A percentile compares a stretch with the other conserved stretches of the same genome.
phyloP scores from a whole-genome alignment of 2,329 filamentous ascomycete species.

The Colletotrichum cereale region DNA sequence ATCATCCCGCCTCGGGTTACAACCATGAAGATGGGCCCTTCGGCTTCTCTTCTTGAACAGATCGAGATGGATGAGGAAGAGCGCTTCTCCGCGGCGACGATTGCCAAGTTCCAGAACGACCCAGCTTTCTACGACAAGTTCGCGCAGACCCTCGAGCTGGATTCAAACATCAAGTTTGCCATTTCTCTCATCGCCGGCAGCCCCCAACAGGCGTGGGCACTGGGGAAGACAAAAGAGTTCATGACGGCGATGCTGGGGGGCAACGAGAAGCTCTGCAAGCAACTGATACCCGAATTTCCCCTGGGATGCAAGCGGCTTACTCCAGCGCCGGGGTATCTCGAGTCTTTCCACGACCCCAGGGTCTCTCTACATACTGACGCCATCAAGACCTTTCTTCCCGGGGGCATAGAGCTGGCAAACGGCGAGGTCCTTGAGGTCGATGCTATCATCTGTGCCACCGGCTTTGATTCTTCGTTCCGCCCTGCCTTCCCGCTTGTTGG shows the following conservation, averaged over 20 bases:
- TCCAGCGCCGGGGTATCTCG: constrained; percentile 63
- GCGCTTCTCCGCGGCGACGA: constrained; percentile 52
- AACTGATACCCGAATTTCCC: constrained; percentile 63
- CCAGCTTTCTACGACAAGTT: constrained; percentile 60
- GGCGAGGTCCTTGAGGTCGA: constrained; percentile 66
- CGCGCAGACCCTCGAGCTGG: constrained; percentile 60
- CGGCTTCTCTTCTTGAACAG: constrained; percentile 45
- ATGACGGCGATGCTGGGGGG: constrained; percentile 62
- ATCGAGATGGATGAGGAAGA: constrained; percentile 44
- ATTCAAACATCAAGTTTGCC: constrained; percentile 58
- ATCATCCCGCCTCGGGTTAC: constrained; percentile 53
- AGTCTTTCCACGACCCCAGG: constrained; percentile 48
- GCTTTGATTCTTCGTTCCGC: constrained; percentile 66
- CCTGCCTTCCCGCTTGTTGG: constrained; percentile 65
- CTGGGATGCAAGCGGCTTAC: constrained; percentile 64
- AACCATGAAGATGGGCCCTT: constrained; percentile 51
- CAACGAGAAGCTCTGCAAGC: constrained; percentile 62
- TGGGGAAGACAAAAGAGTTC: constrained; percentile 56
- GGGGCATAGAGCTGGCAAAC: constrained; percentile 61
- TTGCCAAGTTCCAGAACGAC: constrained; percentile 61
- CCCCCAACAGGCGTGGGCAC: constrained; percentile 56
- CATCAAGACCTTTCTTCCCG: constrained; percentile 60
- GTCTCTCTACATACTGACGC: constrained; percentile 45
- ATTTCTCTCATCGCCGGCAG: constrained; percentile 58
- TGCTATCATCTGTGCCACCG: constrained; percentile 69